Evolutionary conservation across 257 asterid species (phyloP).

Genomic region (Solanum lignicaule): DNA sequence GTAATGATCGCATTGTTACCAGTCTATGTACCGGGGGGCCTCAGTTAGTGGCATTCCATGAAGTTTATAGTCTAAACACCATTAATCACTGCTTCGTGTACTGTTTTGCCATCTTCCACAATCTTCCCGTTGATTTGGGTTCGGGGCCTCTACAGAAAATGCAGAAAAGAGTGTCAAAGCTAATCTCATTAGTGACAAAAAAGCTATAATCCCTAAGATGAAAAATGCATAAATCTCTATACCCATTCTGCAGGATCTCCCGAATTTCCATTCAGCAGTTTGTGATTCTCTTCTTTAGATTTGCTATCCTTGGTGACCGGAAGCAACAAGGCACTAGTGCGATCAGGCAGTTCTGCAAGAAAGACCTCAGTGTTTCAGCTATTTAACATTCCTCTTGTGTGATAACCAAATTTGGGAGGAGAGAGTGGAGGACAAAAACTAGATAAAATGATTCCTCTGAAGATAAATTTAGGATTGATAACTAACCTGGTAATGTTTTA

Average conservation of each 20-base stretch:
- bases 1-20: background rate
- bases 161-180: background rate
- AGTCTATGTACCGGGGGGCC: background rate
- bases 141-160: constrained; percentile 60
- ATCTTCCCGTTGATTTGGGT: constrained; percentile 91
- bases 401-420: background rate
- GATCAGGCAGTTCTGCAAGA: constrained; percentile 77
- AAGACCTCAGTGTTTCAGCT: background rate
- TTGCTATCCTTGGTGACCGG: constrained; percentile 65
- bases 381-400: background rate
- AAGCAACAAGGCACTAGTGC: constrained; percentile 52
- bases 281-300: constrained; percentile 72
- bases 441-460: background rate
- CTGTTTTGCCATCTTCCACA: constrained; percentile 63
- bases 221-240: background rate
- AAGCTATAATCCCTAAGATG: background rate
- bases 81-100: constrained; percentile 65
- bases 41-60: background rate
- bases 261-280: constrained; percentile 64
- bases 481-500: constrained; percentile 73
- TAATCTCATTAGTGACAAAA: background rate
- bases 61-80: constrained; percentile 25
- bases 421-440: background rate
- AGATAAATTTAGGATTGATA: background rate
- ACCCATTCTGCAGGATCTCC: constrained; percentile 81